Evolutionary conservation across 148 eudicot genomes (phyloP).

Genomic region (Cornus florida): DNA sequence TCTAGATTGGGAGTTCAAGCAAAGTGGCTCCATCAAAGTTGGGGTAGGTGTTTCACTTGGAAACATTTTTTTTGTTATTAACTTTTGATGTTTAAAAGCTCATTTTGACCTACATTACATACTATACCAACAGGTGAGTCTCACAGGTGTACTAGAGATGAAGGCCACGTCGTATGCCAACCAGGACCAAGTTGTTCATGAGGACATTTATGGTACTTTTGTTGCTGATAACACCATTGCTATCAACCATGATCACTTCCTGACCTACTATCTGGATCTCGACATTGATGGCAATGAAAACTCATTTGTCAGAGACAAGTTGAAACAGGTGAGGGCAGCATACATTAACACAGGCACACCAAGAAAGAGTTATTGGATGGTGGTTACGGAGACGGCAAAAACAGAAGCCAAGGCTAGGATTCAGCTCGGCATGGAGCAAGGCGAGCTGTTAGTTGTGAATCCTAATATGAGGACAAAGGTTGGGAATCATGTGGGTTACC

Average conservation of each 20-base stretch:
- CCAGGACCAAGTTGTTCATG: slow-evolving; percentile 11
- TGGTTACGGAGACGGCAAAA: slow-evolving; percentile 31
- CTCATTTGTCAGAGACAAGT: slow-evolving; percentile 37
- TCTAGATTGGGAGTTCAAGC: slow-evolving; percentile 89
- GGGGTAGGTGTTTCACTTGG: slow-evolving; percentile 39
- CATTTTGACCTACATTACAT: too few species aligned
- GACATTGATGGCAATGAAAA: slow-evolving; percentile 51
- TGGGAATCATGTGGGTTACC: slow-evolving; percentile 71
- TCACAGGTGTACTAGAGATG: slow-evolving; percentile 75
- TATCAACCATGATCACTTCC: slow-evolving; percentile 74
- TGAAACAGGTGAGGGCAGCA: slow-evolving; percentile 26
- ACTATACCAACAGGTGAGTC: slow-evolving; percentile 47
- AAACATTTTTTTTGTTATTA: not conserved
- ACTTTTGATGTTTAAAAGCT: too few species aligned
- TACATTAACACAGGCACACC: slow-evolving; percentile 26
- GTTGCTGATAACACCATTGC: slow-evolving; percentile 60
- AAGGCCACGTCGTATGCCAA: slow-evolving; percentile 58
- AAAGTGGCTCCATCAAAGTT: slow-evolving; percentile 73
- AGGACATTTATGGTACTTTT: slow-evolving; percentile 55
- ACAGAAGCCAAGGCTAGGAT: slow-evolving; percentile 52
- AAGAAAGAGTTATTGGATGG: slow-evolving; percentile 82
- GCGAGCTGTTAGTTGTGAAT: slow-evolving; percentile 50
- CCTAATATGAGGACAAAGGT: slow-evolving; percentile 56
- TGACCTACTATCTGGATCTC: slow-evolving; percentile 66
- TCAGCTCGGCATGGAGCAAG: slow-evolving; percentile 41